Conservation (phyloP, 805 yeast genomes). For the Candida endomychidarum region DNA sequence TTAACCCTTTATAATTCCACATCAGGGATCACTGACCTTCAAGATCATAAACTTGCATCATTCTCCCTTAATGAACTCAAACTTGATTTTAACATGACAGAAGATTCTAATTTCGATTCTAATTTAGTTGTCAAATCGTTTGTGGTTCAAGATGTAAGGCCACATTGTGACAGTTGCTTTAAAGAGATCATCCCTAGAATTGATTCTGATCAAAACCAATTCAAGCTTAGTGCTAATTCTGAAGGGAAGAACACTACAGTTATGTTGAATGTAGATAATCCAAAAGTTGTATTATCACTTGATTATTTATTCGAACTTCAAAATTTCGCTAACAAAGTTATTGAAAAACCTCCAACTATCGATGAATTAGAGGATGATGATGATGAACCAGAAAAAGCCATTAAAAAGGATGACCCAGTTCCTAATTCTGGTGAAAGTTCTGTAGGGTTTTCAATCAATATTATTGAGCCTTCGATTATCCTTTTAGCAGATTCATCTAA, state of each 20-base stretch:
- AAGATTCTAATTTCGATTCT: constrained; percentile 56
- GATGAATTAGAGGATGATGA: constrained; percentile 19
- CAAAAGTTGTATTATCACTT: constrained; percentile 76
- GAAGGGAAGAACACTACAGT: constrained; percentile 44
- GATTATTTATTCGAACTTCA: constrained; percentile 83
- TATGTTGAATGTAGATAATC: constrained; percentile 72
- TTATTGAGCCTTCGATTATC: constrained; percentile 75
- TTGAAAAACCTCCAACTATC: constrained; percentile 23
- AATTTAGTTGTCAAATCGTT: constrained; percentile 70
- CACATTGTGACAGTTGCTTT: constrained; percentile 62
- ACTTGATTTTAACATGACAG: constrained; percentile 48
- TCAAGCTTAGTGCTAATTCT: constrained; percentile 54
- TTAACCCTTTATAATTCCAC: constrained; percentile 62
- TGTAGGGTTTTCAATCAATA: constrained; percentile 60
- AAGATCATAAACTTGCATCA: constrained; percentile 32
- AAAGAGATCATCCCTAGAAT: constrained; percentile 77
- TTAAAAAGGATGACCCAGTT: too few relatives aligned
- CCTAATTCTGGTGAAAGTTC: neutral
- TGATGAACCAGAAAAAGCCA: constrained; percentile 13
- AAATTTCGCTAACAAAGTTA: constrained; percentile 55
- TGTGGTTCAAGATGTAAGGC: constrained; percentile 73
- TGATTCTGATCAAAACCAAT: constrained; percentile 64
- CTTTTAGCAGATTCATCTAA: constrained; percentile 77
- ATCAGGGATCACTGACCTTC: constrained; percentile 28
- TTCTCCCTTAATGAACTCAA: constrained; percentile 59